phyloP scores from a whole-genome alignment of 208 protist species.

The Dictyostelium gargantuum region DNA sequence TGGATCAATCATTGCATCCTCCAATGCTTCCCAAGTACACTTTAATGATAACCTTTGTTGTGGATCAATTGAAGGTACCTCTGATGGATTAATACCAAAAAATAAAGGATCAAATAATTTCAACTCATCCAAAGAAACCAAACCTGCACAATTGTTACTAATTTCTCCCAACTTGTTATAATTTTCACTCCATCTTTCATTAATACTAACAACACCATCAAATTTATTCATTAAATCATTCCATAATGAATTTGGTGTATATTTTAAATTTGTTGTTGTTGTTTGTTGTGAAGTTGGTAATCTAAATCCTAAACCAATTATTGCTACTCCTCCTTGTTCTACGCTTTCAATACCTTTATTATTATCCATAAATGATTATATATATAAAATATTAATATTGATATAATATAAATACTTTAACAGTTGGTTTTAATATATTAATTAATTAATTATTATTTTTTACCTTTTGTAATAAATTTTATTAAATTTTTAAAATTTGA shows the following conservation, averaged over 20 bases:
- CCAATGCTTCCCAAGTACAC: constrained; percentile 65
- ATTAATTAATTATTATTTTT: too few relatives aligned
- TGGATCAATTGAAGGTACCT: constrained; percentile 67
- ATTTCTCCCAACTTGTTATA: constrained; percentile 42
- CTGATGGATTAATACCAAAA: constrained; percentile 67
- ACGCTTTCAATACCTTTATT: too few relatives aligned
- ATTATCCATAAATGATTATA: too few relatives aligned
- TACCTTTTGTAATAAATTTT: too few relatives aligned
- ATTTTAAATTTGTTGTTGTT: not conserved
- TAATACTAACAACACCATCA: constrained; percentile 35
- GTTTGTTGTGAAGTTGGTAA: too few relatives aligned
- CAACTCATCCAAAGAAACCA: constrained; percentile 63
- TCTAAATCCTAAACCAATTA: not conserved
- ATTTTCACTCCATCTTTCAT: constrained; percentile 63
- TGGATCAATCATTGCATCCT: constrained; percentile 67
- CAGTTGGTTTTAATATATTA: too few relatives aligned
- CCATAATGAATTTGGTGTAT: constrained; percentile 65
- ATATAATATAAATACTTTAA: too few relatives aligned
- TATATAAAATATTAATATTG: too few relatives aligned
- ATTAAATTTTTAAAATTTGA: too few relatives aligned
- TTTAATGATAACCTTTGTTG: constrained; percentile 76
- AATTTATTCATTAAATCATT: constrained; percentile 4
- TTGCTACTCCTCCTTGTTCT: too few relatives aligned
- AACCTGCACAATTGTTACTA: constrained; percentile 56
- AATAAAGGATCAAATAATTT: constrained; percentile 72